Base-by-base conservation (phyloP, 2,329 filamentous ascomycete species). In the Cladosporium sp. region DNA sequence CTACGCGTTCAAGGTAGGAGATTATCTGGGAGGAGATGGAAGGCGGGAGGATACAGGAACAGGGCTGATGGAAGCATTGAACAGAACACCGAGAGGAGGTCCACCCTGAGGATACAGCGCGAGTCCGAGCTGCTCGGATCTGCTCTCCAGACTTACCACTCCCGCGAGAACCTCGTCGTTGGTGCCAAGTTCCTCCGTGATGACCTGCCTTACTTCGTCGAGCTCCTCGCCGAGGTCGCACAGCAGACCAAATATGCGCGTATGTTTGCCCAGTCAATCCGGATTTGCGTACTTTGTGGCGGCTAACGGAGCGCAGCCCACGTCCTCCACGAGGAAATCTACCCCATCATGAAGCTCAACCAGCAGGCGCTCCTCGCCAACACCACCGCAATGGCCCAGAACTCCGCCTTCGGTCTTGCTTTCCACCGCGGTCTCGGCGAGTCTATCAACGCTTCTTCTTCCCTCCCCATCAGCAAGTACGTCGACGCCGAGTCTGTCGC, bases 181-280 rank as follows among this genome's bases (percentile, higher is more conserved):
- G 85, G 92, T 74, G 89, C 93, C 70, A 95, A 87, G 77, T 98
- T 98, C 81, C 83, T 98, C 62, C 85, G 89, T 70, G 85, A 93
- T 70, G 91, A 98, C 71, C 84, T 98, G 62, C 93, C 93, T 63
- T 98, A 97, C 82, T 98, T 95, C 73, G 83, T 90, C 67, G 93
- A 98, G 79, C 81, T 98, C 61, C 82, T 98, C 63, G 89, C 86
- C 68, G 95, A 98, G 79, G 87, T 96, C 65, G 80, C 93, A 66
- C 84, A 86, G 57, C 78, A 88, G 74, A 95, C 92, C 63, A 93
- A 89, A 76, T 98, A 89, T 72, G 83, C 84, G 57, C 71, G 82
- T 85, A 70, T 64, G 73, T 68, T 9, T 35, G 22, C 28, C 19
- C 7, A 9, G 13, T 8, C 5, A 6, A 40, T 11, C 9, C 33